phyloP scores from a whole-genome alignment of 2,329 filamentous ascomycete genomes.

The Ophiognomonia clavigignenti-juglandacearum region DNA sequence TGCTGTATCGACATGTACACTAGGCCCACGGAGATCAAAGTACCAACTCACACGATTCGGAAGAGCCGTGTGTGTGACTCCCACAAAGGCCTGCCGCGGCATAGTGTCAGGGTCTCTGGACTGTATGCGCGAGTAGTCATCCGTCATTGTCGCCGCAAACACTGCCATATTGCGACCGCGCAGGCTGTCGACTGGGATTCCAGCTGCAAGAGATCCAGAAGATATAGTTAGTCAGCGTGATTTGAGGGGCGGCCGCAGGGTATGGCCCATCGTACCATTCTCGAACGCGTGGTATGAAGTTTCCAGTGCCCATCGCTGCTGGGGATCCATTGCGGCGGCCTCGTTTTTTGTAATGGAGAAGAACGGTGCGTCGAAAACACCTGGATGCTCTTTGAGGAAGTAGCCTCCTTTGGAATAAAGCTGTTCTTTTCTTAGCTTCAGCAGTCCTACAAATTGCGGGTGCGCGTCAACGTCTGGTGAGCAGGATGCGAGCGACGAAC shows the following conservation, averaged over 20 bases:
- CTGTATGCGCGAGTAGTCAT: conserved; percentile 29
- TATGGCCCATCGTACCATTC: conserved; percentile 22
- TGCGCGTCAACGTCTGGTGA: not conserved
- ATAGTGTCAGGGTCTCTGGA: conserved; percentile 29
- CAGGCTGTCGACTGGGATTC: conserved; percentile 25
- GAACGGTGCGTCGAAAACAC: conserved; percentile 33
- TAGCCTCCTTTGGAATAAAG: conserved; percentile 18
- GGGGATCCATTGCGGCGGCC: conserved; percentile 32
- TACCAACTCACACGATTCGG: conserved; percentile 37
- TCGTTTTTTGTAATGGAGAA: conserved; percentile 31
- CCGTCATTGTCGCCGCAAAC: conserved; percentile 32
- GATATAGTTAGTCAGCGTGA: conserved; percentile 1
- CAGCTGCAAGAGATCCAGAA: conserved; percentile 26
- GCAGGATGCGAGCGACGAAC: not conserved
- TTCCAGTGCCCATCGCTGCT: conserved; percentile 30
- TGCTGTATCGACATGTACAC: conserved; percentile 32
- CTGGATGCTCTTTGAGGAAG: conserved; percentile 30
- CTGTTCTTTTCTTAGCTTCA: not conserved
- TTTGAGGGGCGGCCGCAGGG: too few species aligned
- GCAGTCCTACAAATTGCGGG: not conserved
- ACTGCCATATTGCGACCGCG: conserved; percentile 27
- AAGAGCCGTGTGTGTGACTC: conserved; percentile 14
- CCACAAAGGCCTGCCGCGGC: conserved; percentile 28
- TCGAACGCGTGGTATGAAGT: conserved; percentile 31
- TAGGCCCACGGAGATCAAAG: conserved; percentile 32